A percentile compares a stretch with the other conserved stretches of the same genome.
These are phyloP conservation scores for Thuidium tamariscinum DNA, from an alignment of 225 moss, liverwort and hornwort genomes.

Conservation along the genomic window DNA sequence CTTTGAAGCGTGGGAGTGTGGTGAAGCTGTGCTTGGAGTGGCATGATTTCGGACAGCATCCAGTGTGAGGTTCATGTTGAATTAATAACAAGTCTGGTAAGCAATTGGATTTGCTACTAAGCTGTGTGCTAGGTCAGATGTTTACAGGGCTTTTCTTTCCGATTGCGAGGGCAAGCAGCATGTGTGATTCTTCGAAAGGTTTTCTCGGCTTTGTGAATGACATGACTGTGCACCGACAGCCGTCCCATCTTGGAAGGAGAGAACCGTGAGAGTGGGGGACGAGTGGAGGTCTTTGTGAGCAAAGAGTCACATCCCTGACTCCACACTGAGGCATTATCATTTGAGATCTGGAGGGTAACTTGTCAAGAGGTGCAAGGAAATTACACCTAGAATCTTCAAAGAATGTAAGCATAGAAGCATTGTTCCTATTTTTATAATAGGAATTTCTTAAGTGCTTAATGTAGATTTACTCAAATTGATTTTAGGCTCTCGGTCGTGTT, in stretches of 20 bases:
- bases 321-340: not conserved
- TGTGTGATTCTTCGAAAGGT: not conserved
- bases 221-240: not conserved
- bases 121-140: not conserved
- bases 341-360: slow-evolving; percentile 6
- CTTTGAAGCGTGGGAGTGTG: not conserved
- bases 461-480: not conserved
- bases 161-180: not conserved
- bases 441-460: not conserved
- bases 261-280: not conserved
- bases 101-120: not conserved
- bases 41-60: not conserved
- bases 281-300: not conserved
- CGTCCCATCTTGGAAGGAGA: not conserved
- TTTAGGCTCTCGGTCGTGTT: no score
- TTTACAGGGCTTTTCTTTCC: not conserved
- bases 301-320: slow-evolving; percentile 7
- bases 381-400: not conserved
- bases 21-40: not conserved
- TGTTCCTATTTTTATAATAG: not conserved
- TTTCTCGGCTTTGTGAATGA: not conserved
- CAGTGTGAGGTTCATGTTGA: slow-evolving; percentile 9
- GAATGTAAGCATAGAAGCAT: not conserved
- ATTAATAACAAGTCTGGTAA: not conserved
- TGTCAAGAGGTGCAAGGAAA: not conserved